Conservation (phyloP, 2,329 filamentous ascomycete species). For the Ophiocordyceps camponoti-rufipedis region DNA sequence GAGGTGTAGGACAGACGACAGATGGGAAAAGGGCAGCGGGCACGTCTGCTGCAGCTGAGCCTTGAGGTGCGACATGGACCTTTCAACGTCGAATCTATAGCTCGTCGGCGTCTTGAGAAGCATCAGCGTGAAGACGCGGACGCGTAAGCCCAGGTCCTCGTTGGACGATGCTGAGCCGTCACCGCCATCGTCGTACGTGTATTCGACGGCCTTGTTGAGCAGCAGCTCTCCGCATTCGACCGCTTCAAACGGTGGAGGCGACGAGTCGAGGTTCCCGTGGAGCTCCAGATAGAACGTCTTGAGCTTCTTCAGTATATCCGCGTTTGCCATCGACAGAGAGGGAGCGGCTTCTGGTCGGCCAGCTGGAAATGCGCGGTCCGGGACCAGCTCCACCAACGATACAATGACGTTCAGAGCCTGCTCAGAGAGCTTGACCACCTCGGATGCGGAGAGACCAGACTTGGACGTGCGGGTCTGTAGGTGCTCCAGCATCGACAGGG, state of each 20-base stretch:
- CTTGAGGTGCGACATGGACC: constrained; percentile 31
- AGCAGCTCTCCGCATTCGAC: constrained; percentile 41
- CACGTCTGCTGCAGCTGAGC: constrained; percentile 21
- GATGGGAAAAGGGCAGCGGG: constrained; percentile 30
- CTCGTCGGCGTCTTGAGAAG: constrained; percentile 30
- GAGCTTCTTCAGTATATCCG: constrained; percentile 42
- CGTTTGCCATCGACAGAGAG: constrained; percentile 8
- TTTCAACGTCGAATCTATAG: constrained; percentile 24
- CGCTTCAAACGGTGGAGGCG: constrained; percentile 38
- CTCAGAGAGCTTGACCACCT: constrained; percentile 12
- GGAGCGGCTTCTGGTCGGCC: constrained; percentile 1
- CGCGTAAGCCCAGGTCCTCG: constrained; percentile 34
- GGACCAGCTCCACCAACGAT: constrained; percentile 43
- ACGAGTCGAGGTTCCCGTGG: constrained; percentile 49
- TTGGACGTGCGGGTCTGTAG: constrained; percentile 19
- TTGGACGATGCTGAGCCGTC: constrained; percentile 23
- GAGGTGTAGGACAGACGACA: constrained; percentile 40
- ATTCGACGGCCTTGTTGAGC: constrained; percentile 36
- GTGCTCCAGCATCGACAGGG: constrained; percentile 48
- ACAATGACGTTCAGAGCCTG: constrained; percentile 29
- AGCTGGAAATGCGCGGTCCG: constrained; percentile 38
- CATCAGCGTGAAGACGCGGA: constrained; percentile 39
- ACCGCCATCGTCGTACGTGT: constrained; percentile 29
- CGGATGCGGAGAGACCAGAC: constrained; percentile 13
- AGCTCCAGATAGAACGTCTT: constrained; percentile 50